Base-by-base conservation (phyloP, 768 basidiomycete genomes). In the Pluteus cervinus region DNA sequence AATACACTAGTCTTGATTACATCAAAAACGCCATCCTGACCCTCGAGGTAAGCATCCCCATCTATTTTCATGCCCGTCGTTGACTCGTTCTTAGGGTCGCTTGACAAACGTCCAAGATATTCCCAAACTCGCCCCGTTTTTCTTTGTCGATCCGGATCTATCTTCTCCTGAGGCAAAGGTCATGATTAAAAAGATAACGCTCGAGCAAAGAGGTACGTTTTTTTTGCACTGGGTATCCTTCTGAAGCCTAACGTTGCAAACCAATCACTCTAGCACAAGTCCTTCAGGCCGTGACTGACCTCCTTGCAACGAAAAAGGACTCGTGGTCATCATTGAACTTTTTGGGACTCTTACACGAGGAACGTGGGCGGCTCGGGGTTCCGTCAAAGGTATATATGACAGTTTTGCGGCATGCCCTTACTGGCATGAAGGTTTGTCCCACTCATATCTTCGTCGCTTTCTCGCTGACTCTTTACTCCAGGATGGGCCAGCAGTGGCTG, bases 131-230 rank as follows among this genome's bases (percentile, higher is more conserved):
- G 81, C 77, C 0, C 76, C 83, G 1, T 94, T 81, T 56, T 77
- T 94, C 59, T 97, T 96, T 55, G 56, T 74, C 12, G 73, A 77
- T 3, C 88, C 88, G 0, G 64, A 84, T 36, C 70, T 77, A 39
- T 35, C 58, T 1, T 66, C 73, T 1, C 55, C 71, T 0, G 76
- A 81, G 38, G 80, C 86, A 0, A 51, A 58, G 34, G 57, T 51
- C 9, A 77, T 90, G 73, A 46, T 68, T 17, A 57, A 60, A 20
- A 60, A 62, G 3, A 49, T 80, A 2, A 43, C 65, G 0, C 37
- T 49, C 1, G 60, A 65, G 7, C 53, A 71, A 14, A 76, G 70
- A 55, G 46, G 82, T 80, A 43, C 14, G 57, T 49, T n/a, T 6
- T 25, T 41, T 4, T 35, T 7, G 33, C 24, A 17, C 25, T 40